Percentiles rank a stretch among this genome's conserved stretches.
phyloP scores from a whole-genome alignment of 2,329 filamentous ascomycete species.

The Coleophoma cylindrospora region DNA sequence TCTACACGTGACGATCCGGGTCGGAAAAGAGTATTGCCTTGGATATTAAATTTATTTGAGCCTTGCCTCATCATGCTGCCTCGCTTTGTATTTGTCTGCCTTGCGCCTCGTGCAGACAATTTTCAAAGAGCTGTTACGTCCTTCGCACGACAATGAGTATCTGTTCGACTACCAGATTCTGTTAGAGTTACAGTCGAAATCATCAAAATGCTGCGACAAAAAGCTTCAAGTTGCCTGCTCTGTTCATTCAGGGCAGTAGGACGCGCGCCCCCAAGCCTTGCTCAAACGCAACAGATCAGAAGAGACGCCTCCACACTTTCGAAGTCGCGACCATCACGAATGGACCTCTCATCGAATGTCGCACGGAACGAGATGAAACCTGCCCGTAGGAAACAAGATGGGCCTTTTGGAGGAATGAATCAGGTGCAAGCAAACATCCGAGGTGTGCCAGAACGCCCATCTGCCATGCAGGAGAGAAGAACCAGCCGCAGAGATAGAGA shows the following conservation, averaged over 20 bases:
- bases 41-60: no score
- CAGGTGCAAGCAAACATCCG: constrained; percentile 40
- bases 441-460: constrained; percentile 30
- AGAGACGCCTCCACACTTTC: constrained; percentile 24
- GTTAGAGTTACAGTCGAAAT: no score
- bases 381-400: constrained; percentile 35
- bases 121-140: no score
- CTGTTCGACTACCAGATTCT: no score
- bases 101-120: no score
- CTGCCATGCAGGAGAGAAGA: constrained; percentile 11
- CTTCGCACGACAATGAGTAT: no score
- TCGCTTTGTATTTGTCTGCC: background rate
- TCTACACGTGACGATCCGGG: no score
- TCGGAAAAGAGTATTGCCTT: no score
- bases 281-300: constrained; percentile 12
- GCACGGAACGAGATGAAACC: constrained; percentile 24
- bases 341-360: constrained; percentile 39
- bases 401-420: constrained; percentile 58
- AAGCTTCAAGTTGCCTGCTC: constrained; percentile 19
- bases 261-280: background rate
- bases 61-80: no score
- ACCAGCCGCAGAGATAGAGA: constrained; percentile 7
- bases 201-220: constrained; percentile 20
- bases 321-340: constrained; percentile 39
- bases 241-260: constrained; percentile 19